Conservation (phyloP, 106 monocot genomes). For the Phalaenopsis aphrodite region DNA sequence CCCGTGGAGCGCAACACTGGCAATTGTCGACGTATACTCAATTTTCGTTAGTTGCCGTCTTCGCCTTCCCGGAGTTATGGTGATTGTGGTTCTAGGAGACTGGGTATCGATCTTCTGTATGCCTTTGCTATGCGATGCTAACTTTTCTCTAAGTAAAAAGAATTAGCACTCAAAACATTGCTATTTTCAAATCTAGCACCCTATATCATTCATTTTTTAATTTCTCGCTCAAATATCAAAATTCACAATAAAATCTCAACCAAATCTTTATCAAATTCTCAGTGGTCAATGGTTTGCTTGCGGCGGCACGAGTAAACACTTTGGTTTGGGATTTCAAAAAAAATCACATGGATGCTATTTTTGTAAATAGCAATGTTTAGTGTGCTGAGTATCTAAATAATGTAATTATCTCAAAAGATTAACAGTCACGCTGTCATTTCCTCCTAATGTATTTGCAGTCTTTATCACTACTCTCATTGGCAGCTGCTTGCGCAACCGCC, state of each 20-base stretch:
- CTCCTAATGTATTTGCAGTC: slow-evolving; percentile 29
- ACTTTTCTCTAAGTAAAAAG: no score
- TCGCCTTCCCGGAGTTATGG: slow-evolving; percentile 62
- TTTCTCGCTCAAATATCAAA: no score
- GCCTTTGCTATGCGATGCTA: neutral
- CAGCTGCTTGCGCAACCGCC: slow-evolving; percentile 57
- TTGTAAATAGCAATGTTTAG: neutral
- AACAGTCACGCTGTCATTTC: neutral
- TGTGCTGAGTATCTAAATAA: neutral
- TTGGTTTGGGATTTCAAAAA: no score
- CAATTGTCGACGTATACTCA: slow-evolving; percentile 64
- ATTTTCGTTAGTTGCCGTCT: slow-evolving; percentile 38
- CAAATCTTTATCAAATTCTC: no score
- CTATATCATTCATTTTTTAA: no score
- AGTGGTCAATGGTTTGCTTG: no score
- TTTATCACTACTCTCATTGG: slow-evolving; percentile 61
- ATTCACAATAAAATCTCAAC: no score
- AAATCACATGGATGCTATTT: no score
- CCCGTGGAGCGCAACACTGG: slow-evolving; percentile 78
- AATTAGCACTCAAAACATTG: no score
- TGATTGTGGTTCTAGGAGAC: slow-evolving; percentile 67
- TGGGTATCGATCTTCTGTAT: slow-evolving; percentile 31
- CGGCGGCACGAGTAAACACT: no score
- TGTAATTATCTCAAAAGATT: neutral
- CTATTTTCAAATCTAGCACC: no score